Conservation (phyloP, 2,329 filamentous ascomycete species). For the Colletotrichum sp. region DNA sequence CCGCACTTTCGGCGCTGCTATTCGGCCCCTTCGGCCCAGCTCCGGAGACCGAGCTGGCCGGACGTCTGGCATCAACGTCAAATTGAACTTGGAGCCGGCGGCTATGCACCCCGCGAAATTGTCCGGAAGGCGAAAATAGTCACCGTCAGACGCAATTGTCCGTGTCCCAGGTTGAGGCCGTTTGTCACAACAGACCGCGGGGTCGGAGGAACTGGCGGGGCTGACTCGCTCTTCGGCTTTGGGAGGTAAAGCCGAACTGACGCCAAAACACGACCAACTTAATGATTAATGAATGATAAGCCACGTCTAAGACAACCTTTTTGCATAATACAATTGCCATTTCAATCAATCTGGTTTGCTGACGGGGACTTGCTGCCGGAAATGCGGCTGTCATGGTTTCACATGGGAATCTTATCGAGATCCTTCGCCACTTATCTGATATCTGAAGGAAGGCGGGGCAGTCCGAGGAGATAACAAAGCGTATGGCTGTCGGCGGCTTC, state of each 20-base stretch:
- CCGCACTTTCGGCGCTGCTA: background rate
- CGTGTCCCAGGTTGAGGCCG: fast-evolving
- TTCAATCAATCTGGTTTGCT: background rate
- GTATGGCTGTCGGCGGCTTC: constrained; percentile 15
- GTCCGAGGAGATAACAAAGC: background rate
- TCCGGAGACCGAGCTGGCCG: background rate
- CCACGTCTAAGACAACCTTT: background rate
- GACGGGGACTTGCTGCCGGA: background rate
- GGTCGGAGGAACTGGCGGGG: background rate
- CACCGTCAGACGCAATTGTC: background rate
- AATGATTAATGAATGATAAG: background rate
- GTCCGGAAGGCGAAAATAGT: background rate
- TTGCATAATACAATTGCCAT: background rate
- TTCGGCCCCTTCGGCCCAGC: background rate
- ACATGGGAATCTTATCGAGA: background rate
- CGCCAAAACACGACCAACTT: background rate
- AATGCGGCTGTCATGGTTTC: background rate
- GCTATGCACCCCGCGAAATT: background rate
- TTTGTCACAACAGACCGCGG: background rate
- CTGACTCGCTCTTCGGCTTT: constrained; percentile 9
- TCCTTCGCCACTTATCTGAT: background rate
- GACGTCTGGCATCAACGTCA: background rate
- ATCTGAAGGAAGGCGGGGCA: constrained; percentile 3
- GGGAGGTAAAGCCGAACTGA: background rate
- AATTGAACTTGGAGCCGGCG: background rate